Conservation (phyloP, 331 rosid species). For the Ulmus americana region DNA sequence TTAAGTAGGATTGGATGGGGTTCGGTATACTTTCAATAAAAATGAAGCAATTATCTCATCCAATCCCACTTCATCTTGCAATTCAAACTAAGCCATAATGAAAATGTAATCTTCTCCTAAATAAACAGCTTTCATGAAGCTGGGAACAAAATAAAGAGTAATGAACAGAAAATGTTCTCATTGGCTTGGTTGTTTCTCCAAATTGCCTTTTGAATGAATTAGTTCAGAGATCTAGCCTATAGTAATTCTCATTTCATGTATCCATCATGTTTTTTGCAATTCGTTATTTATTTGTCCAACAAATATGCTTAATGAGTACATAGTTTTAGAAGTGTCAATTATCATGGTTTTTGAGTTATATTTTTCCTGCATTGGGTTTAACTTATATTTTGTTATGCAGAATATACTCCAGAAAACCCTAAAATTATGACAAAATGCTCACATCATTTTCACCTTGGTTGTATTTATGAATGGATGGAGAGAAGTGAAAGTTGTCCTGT, state of each 20-base stretch:
- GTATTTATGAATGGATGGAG: conserved; percentile 99
- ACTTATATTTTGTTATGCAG: conserved; percentile 35
- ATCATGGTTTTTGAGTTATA: conserved; percentile 10
- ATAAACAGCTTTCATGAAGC: too few relatives aligned
- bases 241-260: conserved; percentile 3
- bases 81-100: too few relatives aligned
- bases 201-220: background rate
- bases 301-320: conserved; percentile 7
- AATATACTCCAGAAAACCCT: conserved; percentile 82
- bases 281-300: conserved; percentile 9
- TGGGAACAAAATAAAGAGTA: background rate
- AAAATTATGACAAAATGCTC: conserved; percentile 86
- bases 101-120: too few relatives aligned
- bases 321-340: conserved; percentile 4
- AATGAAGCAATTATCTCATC: background rate
- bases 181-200: background rate
- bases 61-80: background rate
- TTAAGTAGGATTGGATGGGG: too few relatives aligned
- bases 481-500: conserved; percentile 99
- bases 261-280: conserved; percentile 12
- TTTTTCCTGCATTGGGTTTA: background rate
- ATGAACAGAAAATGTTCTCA: background rate
- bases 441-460: conserved; percentile 97
- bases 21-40: background rate
- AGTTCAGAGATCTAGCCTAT: background rate